These are phyloP conservation scores for Dissophora globulifera DNA, from an alignment of 192 early-diverging fungal genomes.

Conservation along the genomic window DNA sequence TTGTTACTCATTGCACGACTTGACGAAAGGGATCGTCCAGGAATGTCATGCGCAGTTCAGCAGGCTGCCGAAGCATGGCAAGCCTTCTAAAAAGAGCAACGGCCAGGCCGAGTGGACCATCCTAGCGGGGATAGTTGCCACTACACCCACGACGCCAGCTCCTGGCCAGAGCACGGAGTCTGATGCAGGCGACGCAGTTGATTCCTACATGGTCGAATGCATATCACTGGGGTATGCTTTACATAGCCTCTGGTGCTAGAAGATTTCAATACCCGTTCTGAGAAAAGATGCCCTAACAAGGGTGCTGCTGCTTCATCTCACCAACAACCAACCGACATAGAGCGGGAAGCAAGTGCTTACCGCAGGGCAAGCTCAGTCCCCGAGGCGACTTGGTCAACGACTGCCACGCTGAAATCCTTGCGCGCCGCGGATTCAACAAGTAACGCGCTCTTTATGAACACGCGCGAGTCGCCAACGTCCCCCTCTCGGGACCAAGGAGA, in stretches of 20 bases:
- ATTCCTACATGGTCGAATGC: conserved; percentile 39
- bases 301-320: too few species aligned
- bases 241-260: not conserved
- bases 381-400: conserved; percentile 81
- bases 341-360: conserved; percentile 89
- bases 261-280: too few species aligned
- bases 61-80: conserved; percentile 78
- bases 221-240: conserved; percentile 61
- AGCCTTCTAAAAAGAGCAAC: conserved; percentile 65
- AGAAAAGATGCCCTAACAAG: too few species aligned
- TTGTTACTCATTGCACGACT: not conserved
- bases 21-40: conserved; percentile 20
- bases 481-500: too few species aligned
- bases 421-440: conserved; percentile 79
- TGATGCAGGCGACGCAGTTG: not conserved
- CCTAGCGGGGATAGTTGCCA: conserved; percentile 77
- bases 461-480: too few species aligned
- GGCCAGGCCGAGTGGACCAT: conserved; percentile 85
- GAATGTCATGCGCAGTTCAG: conserved; percentile 58
- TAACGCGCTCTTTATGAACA: too few species aligned
- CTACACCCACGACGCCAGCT: conserved; percentile 2
- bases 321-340: too few species aligned
- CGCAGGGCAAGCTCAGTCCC: conserved; percentile 62
- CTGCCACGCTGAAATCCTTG: conserved; percentile 90
- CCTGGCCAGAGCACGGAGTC: not conserved